Conservation (phyloP, 306 rosid species). For the Vicia sativa region DNA sequence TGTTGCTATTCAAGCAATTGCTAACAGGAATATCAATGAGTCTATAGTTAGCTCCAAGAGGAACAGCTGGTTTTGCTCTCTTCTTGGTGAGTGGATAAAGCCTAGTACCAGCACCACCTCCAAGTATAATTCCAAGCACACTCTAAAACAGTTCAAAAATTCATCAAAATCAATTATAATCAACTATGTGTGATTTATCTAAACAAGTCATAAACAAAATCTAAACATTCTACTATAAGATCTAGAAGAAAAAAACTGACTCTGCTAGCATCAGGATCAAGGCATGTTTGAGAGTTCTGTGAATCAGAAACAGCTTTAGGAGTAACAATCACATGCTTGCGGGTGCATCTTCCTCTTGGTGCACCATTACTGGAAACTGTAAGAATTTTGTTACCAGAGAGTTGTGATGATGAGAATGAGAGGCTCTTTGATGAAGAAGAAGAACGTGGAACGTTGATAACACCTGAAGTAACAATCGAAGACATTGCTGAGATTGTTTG, state of each 20-base stretch:
- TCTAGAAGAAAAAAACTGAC: constrained; percentile 43
- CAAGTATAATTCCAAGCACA: constrained; percentile 90
- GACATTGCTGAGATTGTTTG: constrained; percentile 34
- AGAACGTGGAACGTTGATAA: constrained; percentile 39
- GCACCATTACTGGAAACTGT: constrained; percentile 12
- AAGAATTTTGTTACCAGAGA: constrained; percentile 47
- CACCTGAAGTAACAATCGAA: constrained; percentile 50
- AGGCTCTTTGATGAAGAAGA: constrained; percentile 41
- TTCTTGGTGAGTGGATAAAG: constrained; percentile 94
- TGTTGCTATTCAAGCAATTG: constrained; percentile 91
- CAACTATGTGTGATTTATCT: background rate
- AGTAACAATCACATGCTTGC: constrained; percentile 54
- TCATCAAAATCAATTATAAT: constrained; percentile 1
- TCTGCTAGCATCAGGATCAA: constrained; percentile 97
- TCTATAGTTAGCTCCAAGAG: constrained; percentile 96
- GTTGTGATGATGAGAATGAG: constrained; percentile 49
- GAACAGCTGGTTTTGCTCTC: constrained; percentile 98
- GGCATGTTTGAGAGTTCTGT: constrained; percentile 87
- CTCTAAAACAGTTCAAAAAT: constrained; percentile 55
- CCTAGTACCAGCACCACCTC: constrained; percentile 98
- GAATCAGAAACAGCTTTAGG: constrained; percentile 95
- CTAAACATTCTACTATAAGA: constrained; percentile 8
- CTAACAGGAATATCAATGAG: constrained; percentile 97
- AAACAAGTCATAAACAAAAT: background rate
- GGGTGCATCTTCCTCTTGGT: constrained; percentile 22